Conservation (phyloP, 441 rosid species). For the Croton setiger region DNA sequence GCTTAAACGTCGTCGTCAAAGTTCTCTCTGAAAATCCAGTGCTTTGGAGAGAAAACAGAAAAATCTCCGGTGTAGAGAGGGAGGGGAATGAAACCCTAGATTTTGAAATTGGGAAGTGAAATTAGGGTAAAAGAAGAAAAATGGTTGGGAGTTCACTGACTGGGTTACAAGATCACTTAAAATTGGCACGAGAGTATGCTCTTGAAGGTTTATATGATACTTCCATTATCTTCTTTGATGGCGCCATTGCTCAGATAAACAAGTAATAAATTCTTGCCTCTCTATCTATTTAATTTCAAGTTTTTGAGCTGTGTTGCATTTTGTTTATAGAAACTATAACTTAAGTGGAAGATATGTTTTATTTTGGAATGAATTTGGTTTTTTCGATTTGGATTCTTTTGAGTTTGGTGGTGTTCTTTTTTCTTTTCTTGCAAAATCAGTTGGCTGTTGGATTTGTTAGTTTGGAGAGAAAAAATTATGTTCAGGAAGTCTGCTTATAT, state of each 20-base stretch:
- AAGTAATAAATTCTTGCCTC: slow-evolving; percentile 42
- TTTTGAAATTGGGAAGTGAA: slow-evolving; percentile 1
- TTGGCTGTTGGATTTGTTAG: background rate
- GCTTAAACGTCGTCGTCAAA: slow-evolving; percentile 46
- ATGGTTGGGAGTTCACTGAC: slow-evolving; percentile 68
- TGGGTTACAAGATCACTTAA: slow-evolving; percentile 94
- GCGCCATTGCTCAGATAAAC: slow-evolving; percentile 99
- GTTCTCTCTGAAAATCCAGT: slow-evolving; percentile 1
- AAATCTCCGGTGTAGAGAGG: background rate
- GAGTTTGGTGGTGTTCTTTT: background rate
- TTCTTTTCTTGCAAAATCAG: background rate
- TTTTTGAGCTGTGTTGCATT: background rate
- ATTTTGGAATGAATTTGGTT: slow-evolving; percentile 1
- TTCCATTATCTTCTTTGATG: slow-evolving; percentile 96
- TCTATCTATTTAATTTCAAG: background rate
- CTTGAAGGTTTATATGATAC: slow-evolving; percentile 99
- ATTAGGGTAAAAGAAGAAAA: slow-evolving; percentile 13
- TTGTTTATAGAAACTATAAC: background rate
- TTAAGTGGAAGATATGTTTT: background rate
- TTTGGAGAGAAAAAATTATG: background rate
- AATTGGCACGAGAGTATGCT: slow-evolving; percentile 91
- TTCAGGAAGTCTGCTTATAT: background rate
- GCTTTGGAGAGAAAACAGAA: background rate
- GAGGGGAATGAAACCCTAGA: slow-evolving; percentile 30
- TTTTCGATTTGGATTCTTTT: slow-evolving; percentile 5